Conservation (phyloP, 2,329 filamentous ascomycete genomes). For the Diplocarpon mali region DNA sequence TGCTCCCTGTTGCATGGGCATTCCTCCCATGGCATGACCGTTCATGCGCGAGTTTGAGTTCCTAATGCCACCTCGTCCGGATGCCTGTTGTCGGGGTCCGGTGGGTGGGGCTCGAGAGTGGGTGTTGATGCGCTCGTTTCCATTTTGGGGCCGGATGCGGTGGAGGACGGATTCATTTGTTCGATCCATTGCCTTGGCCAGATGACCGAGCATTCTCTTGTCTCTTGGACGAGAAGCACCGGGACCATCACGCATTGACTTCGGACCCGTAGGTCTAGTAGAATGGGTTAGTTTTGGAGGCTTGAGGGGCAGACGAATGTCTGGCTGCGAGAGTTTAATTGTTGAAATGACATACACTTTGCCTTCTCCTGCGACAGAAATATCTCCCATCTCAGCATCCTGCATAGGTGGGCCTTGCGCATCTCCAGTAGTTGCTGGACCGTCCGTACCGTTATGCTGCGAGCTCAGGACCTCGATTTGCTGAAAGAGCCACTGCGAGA, state of each 20-base stretch:
- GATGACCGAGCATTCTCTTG: constrained; percentile 75
- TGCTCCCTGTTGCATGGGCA: constrained; percentile 31
- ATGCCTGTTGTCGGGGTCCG: constrained; percentile 49
- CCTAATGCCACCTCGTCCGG: constrained; percentile 26
- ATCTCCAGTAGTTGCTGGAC: constrained; percentile 35
- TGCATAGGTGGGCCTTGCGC: constrained; percentile 40
- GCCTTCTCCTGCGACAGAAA: constrained; percentile 33
- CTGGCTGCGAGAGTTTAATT: constrained; percentile 5
- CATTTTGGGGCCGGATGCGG: constrained; percentile 61
- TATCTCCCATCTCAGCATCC: constrained; percentile 65
- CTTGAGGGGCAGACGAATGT: constrained; percentile 7
- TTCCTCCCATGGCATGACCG: constrained; percentile 31
- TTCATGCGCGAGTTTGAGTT: constrained; percentile 38
- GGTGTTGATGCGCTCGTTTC: constrained; percentile 70
- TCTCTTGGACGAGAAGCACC: constrained; percentile 47
- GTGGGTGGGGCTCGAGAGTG: constrained; percentile 61
- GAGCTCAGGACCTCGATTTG: constrained; percentile 61
- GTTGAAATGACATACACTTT: constrained; percentile 42
- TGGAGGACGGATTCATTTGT: constrained; percentile 65
- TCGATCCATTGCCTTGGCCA: constrained; percentile 74
- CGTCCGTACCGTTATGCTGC: constrained; percentile 42
- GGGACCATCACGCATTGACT: constrained; percentile 74
- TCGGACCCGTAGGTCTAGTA: constrained; percentile 78
- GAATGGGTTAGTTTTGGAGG: constrained; percentile 31
- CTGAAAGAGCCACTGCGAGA: constrained; percentile 88